Conservation (phyloP, 495 filamentous ascomycete species). For the Acidiella bohemica region DNA sequence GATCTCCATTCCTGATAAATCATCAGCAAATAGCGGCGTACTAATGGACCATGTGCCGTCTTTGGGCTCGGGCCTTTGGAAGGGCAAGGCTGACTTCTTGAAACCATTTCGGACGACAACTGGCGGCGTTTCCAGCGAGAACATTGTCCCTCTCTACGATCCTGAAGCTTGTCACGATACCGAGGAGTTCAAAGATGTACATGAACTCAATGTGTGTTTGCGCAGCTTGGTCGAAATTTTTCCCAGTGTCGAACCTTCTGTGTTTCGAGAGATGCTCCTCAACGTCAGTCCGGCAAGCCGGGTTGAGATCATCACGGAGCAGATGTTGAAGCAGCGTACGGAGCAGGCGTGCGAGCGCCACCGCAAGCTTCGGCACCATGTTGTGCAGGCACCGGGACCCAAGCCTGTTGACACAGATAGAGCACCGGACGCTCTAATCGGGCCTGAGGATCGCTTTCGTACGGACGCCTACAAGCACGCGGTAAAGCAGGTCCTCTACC, state of each 20-base stretch:
- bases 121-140: slow-evolving; percentile 6
- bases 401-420: too few relatives aligned
- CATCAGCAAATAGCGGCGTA: too few relatives aligned
- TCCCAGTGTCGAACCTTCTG: slow-evolving; percentile 74
- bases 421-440: slow-evolving; percentile 4
- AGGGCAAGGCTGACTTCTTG: slow-evolving; percentile 18
- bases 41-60: too few relatives aligned
- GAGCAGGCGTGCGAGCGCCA: slow-evolving; percentile 61
- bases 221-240: slow-evolving; percentile 62
- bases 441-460: slow-evolving; percentile 58
- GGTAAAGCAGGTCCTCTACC: slow-evolving; percentile 45
- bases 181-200: slow-evolving; percentile 42
- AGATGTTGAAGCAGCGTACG: slow-evolving; percentile 62
- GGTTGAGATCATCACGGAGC: slow-evolving; percentile 72
- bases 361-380: background rate
- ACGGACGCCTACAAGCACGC: slow-evolving; percentile 57
- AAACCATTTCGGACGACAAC: slow-evolving; percentile 8
- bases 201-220: slow-evolving; percentile 63
- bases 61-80: too few relatives aligned
- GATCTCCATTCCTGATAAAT: too few relatives aligned
- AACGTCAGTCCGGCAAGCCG: slow-evolving; percentile 72
- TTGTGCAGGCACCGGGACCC: background rate
- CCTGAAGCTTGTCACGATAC: slow-evolving; percentile 2
- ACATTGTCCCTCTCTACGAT: slow-evolving; percentile 16
- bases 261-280: slow-evolving; percentile 79